Evolutionary conservation across 257 asterid species (phyloP), one percentile per base, ranked within the genome.

Genomic region (Agastache rugosa): DNA sequence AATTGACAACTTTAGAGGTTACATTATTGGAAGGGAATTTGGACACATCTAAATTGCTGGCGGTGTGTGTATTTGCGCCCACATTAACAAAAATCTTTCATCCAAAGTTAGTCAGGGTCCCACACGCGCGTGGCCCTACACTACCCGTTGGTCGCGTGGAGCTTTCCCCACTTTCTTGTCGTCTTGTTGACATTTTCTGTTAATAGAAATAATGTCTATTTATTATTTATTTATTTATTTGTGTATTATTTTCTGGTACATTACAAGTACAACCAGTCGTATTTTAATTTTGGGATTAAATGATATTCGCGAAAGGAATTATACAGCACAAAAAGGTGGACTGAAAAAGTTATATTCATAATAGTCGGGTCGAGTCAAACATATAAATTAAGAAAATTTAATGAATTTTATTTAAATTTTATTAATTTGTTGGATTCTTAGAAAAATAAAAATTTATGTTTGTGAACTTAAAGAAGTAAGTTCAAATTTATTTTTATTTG

Each of bases 61-160:
- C 55, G 67, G 78, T 53, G 47, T 23, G 20, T 50, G 64, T 39
- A 34, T 27, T 2, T 72, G 68, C 6, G 69, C 67, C 75, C 63
- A 67, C 79, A 56, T 11, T 59, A 67, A 31, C 14, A 66, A 63
- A 51, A 69, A 16, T 53, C 22, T n/a, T 64, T 62, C 11, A 63
- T 71, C 61, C 66, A 63, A 62, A 27, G 63, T 69, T 47, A 42
- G 31, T 19, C 12, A 5, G 59, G 59, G 75, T 61, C 80, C 70
- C 76, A 66, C 78, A 25, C 54, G 80, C 78, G 83, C 80, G 75
- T 75, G 75, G 67, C 0, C 55, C 39, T 29, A 50, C 69, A 12
- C n/a, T 9, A 50, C 25, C 39, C 45, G 35, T 1, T 9, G 11
- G 37, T 15, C 66, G 72, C 71, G 53, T 70, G 53, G 31, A 11